These are phyloP conservation scores for Sutorius eximius DNA, from an alignment of 1,284 basidiomycete species.

Conservation along the genomic window DNA sequence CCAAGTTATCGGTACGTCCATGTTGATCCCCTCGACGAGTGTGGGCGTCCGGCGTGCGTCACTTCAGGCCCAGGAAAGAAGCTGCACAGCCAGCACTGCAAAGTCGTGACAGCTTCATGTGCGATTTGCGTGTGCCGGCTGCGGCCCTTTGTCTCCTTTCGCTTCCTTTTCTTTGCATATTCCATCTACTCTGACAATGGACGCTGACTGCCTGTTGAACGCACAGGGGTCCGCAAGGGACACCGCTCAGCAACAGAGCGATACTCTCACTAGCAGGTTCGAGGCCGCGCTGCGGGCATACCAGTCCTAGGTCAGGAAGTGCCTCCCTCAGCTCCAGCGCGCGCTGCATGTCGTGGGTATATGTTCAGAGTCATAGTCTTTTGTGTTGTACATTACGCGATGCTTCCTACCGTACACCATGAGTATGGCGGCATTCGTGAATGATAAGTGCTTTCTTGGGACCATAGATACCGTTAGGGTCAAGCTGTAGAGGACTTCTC, in stretches of 20 bases:
- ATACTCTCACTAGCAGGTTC: background rate
- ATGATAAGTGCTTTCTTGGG: background rate
- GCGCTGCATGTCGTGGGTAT: background rate
- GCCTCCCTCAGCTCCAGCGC: background rate
- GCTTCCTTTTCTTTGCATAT: background rate
- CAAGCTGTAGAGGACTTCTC: background rate
- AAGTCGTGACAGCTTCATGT: background rate
- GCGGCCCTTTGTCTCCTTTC: background rate
- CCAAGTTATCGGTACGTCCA: background rate
- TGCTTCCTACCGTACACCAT: background rate
- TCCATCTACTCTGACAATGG: background rate
- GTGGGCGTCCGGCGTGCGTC: background rate
- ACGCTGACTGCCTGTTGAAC: background rate
- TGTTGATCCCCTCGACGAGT: too few relatives aligned
- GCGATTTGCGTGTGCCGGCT: background rate
- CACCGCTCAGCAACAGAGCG: background rate
- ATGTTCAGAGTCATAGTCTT: background rate
- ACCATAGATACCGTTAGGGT: background rate
- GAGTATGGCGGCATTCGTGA: background rate
- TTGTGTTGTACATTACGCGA: background rate
- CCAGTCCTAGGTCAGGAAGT: background rate
- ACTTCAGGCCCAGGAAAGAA: background rate
- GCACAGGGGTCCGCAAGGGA: background rate
- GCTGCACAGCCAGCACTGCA: background rate
- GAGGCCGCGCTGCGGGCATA: background rate